These are phyloP conservation scores for Cordyceps militaris DNA, from an alignment of 2,329 filamentous ascomycete species.

Conservation along the genomic window DNA sequence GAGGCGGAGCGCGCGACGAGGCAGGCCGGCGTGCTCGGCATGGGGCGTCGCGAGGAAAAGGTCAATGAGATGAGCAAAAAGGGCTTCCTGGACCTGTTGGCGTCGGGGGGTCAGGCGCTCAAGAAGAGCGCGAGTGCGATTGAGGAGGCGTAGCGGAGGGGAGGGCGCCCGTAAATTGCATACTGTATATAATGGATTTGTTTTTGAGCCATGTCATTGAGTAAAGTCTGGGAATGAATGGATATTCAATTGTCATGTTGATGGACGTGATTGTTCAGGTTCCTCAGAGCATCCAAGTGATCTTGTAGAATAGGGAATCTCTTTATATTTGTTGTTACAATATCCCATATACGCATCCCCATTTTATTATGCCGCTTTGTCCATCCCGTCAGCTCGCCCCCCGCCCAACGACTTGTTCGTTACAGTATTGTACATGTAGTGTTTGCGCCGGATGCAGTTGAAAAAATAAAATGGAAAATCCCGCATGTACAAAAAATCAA, in stretches of 20 bases:
- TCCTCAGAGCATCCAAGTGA: neutral
- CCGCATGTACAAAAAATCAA: neutral
- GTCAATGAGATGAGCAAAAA: constrained; percentile 95
- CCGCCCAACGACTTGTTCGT: neutral
- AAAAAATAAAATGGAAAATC: neutral
- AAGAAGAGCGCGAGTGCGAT: constrained; percentile 50
- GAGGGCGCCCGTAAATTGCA: neutral
- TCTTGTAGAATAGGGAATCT: constrained; percentile 9
- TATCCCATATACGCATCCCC: neutral
- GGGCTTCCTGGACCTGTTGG: constrained; percentile 89
- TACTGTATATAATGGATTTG: constrained; percentile 12
- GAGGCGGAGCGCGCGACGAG: constrained; percentile 65
- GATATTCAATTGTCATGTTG: neutral
- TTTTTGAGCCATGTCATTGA: constrained; percentile 2
- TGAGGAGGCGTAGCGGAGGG: constrained; percentile 44
- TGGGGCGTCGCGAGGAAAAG: constrained; percentile 74
- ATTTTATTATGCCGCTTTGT: neutral
- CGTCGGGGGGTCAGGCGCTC: constrained; percentile 51
- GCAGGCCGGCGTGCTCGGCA: constrained; percentile 69
- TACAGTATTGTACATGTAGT: constrained; percentile 8
- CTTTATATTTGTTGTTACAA: constrained; percentile 3
- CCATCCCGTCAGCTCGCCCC: too few relatives aligned
- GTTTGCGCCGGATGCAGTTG: constrained; percentile 6
- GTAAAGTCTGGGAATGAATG: constrained; percentile 11
- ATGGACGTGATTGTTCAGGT: neutral